Evolutionary conservation across 2,329 filamentous ascomycete genomes (phyloP).

Genomic region (Ophiostoma angusticollis): DNA sequence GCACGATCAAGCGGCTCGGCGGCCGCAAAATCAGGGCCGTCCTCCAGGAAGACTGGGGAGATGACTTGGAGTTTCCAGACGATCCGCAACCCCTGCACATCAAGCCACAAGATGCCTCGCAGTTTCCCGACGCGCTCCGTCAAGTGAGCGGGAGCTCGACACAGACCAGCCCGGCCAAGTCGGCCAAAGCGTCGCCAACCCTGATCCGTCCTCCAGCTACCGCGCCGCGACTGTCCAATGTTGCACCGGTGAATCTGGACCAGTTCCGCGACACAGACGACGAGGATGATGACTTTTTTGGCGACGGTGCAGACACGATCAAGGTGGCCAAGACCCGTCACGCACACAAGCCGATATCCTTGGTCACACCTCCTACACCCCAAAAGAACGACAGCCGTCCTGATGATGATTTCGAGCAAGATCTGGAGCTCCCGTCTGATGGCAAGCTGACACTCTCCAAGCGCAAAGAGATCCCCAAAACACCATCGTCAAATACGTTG

Average conservation of each 20-base stretch:
- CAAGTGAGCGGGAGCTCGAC: constrained; percentile 49
- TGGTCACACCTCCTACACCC: constrained; percentile 44
- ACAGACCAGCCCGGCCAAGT: constrained; percentile 36
- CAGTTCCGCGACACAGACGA: constrained; percentile 49
- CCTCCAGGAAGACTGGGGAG: constrained; percentile 69
- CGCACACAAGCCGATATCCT: constrained; percentile 35
- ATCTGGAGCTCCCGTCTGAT: constrained; percentile 58
- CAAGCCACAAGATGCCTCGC: constrained; percentile 45
- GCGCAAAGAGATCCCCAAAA: constrained; percentile 48
- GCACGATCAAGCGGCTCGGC: constrained; percentile 83
- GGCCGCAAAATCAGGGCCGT: constrained; percentile 59
- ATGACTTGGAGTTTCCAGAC: constrained; percentile 60
- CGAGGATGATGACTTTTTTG: constrained; percentile 51
- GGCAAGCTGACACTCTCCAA: constrained; percentile 53
- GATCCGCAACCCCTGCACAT: constrained; percentile 48
- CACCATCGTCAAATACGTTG: constrained; percentile 40
- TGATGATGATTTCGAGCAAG: constrained; percentile 58
- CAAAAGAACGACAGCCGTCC: constrained; percentile 29
- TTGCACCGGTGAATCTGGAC: constrained; percentile 39
- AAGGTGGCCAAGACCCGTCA: constrained; percentile 49
- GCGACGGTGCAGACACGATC: constrained; percentile 52
- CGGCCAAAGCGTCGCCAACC: constrained; percentile 16
- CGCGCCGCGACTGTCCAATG: constrained; percentile 22
- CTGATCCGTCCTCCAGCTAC: constrained; percentile 23
- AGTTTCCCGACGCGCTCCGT: constrained; percentile 55